phyloP scores from a whole-genome alignment of 2,329 filamentous ascomycete species.

The Mycocentrospora acerina region DNA sequence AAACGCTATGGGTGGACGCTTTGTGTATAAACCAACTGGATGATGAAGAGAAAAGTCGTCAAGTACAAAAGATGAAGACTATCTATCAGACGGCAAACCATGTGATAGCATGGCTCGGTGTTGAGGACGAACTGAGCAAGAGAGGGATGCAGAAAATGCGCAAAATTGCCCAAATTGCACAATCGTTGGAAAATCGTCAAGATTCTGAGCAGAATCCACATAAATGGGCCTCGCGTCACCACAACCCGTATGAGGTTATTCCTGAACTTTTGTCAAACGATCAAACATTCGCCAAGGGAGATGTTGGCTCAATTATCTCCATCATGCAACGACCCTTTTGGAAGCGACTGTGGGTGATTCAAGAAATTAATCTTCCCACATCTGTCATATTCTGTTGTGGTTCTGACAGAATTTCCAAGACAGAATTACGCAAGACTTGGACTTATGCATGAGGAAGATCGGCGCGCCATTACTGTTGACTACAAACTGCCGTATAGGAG shows the following conservation, averaged over 20 bases:
- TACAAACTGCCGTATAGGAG: neutral
- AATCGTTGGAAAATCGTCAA: too few relatives aligned
- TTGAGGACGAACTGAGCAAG: neutral
- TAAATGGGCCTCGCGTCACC: too few relatives aligned
- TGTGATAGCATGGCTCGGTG: conserved; percentile 17
- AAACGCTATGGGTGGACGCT: conserved; percentile 5
- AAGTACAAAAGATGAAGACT: conserved; percentile 8
- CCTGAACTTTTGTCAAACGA: too few relatives aligned
- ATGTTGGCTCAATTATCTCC: neutral
- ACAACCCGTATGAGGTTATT: too few relatives aligned
- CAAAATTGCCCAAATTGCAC: too few relatives aligned
- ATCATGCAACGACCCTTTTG: neutral
- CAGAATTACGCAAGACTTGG: conserved; percentile 1
- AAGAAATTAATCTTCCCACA: neutral
- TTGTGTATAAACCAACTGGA: conserved; percentile 12
- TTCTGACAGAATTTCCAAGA: neutral
- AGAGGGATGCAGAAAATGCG: too few relatives aligned
- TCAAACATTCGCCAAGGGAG: too few relatives aligned
- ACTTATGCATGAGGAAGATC: neutral
- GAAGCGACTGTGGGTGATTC: neutral
- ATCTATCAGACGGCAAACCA: conserved; percentile 2
- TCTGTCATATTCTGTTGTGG: neutral
- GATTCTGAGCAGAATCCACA: too few relatives aligned
- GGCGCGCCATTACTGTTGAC: neutral
- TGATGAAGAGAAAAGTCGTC: conserved; percentile 4